Evolutionary conservation across 1,284 basidiomycete species (phyloP).

Genomic region (Cutaneotrichosporon cyanovorans): DNA sequence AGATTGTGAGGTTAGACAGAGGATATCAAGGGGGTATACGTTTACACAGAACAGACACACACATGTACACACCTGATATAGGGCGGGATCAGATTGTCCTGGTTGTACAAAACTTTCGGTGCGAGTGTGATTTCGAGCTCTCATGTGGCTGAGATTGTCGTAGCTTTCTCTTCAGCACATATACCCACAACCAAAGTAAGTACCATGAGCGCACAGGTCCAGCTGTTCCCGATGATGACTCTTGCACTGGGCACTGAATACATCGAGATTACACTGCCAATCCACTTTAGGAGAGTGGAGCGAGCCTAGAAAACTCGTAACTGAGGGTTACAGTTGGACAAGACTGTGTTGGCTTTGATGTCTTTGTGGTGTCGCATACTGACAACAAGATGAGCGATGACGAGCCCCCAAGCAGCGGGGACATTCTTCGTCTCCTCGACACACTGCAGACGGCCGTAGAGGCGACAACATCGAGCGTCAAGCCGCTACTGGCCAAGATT

Average conservation of each 20-base stretch:
- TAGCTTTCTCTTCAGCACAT: no score
- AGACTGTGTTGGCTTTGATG: not conserved
- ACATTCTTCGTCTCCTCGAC: conserved; percentile 32
- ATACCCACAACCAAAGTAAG: no score
- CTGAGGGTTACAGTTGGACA: conserved; percentile 35
- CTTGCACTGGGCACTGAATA: conserved; percentile 47
- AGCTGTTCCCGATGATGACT: conserved; percentile 7
- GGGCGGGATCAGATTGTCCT: no score
- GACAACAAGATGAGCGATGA: conserved; percentile 20
- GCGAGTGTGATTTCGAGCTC: no score
- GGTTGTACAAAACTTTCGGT: no score
- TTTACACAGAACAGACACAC: no score
- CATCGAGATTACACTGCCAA: conserved; percentile 40
- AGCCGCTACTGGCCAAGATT: conserved; percentile 39
- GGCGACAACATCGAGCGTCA: conserved; percentile 33
- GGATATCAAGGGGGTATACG: no score
- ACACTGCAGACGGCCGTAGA: conserved; percentile 38
- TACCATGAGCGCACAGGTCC: no score
- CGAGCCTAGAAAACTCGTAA: conserved; percentile 50
- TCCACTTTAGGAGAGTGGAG: conserved; percentile 43
- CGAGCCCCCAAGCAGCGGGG: conserved; percentile 23
- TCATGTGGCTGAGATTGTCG: no score
- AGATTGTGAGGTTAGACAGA: no score
- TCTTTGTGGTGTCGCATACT: not conserved
- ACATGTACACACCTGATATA: no score